Conservation (phyloP, 2,329 filamentous ascomycete species). For the Penicillium expansum region DNA sequence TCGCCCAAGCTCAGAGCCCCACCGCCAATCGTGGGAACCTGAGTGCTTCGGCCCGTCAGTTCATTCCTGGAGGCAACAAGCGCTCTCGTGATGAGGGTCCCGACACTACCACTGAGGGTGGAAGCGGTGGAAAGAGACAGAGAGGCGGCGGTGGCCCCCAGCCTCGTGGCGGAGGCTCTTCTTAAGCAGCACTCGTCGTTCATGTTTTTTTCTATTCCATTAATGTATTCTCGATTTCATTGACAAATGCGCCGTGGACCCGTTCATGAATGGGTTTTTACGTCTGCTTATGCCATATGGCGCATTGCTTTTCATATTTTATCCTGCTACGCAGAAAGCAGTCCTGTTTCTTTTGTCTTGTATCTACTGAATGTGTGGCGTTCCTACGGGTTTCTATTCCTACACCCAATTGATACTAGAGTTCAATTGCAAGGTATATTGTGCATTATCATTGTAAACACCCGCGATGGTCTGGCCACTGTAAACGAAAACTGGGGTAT, state of each 20-base stretch:
- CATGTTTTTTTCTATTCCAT: conserved; percentile 11
- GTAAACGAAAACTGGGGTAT: conserved; percentile 3
- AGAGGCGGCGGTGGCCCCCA: conserved; percentile 43
- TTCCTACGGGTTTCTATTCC: conserved; percentile 1
- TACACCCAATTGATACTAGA: not conserved
- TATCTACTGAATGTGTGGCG: conserved; percentile 24
- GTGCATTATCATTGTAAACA: not conserved
- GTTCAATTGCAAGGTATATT: not conserved
- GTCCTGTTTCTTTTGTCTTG: conserved; percentile 12
- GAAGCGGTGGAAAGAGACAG: conserved; percentile 47
- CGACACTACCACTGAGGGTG: conserved; percentile 38
- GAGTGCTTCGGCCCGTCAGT: conserved; percentile 52
- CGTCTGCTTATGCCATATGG: not conserved
- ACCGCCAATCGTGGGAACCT: conserved; percentile 41
- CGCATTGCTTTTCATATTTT: not conserved
- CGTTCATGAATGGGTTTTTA: not conserved
- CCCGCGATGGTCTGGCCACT: not conserved
- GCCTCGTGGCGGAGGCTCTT: conserved; percentile 26
- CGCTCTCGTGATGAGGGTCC: conserved; percentile 53
- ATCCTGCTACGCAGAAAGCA: not conserved
- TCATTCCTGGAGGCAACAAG: conserved; percentile 58
- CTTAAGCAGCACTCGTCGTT: conserved; percentile 15
- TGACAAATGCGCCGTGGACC: not conserved
- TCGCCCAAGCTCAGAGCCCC: conserved; percentile 25
- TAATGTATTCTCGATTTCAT: conserved; percentile 10